phyloP scores from a whole-genome alignment of 1,284 basidiomycete species.

The Porphyrellus sp. region DNA sequence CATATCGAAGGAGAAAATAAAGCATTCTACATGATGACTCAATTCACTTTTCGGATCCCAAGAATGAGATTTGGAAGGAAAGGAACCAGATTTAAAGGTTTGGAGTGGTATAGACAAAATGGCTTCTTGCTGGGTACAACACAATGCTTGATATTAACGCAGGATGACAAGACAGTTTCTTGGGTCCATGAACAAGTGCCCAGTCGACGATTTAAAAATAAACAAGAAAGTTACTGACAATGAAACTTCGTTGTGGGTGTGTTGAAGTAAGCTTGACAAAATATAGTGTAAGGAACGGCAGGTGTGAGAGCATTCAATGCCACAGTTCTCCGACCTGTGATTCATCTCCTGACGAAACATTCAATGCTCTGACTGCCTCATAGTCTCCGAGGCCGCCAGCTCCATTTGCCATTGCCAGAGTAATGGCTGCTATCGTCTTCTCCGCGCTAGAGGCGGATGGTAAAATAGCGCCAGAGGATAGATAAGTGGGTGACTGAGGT shows the following conservation, averaged over 20 bases:
- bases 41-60: constrained; percentile 8
- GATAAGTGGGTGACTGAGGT: constrained; percentile 13
- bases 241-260: constrained; percentile 3
- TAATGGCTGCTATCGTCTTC: constrained; percentile 60
- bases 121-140: constrained; percentile 27
- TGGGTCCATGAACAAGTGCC: constrained; percentile 20
- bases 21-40: constrained; percentile 23
- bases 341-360: constrained; percentile 41
- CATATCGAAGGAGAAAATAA: constrained; percentile 23
- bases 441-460: constrained; percentile 44
- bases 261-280: background rate
- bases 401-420: constrained; percentile 63
- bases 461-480: constrained; percentile 9
- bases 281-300: background rate
- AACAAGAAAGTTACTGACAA: constrained; percentile 24
- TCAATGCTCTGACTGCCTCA: constrained; percentile 45
- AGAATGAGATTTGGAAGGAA: constrained; percentile 4
- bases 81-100: constrained; percentile 8
- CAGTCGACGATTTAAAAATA: constrained; percentile 27
- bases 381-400: constrained; percentile 68
- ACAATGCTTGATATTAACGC: constrained; percentile 32
- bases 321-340: constrained; percentile 61
- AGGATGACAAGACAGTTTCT: constrained; percentile 18
- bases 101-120: constrained; percentile 29
- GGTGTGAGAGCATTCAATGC: constrained; percentile 39